Percentiles rank a stretch among this genome's conserved stretches.
Evolutionary conservation across 768 basidiomycete species (phyloP).

Genomic region (Termitomyces sp.): DNA sequence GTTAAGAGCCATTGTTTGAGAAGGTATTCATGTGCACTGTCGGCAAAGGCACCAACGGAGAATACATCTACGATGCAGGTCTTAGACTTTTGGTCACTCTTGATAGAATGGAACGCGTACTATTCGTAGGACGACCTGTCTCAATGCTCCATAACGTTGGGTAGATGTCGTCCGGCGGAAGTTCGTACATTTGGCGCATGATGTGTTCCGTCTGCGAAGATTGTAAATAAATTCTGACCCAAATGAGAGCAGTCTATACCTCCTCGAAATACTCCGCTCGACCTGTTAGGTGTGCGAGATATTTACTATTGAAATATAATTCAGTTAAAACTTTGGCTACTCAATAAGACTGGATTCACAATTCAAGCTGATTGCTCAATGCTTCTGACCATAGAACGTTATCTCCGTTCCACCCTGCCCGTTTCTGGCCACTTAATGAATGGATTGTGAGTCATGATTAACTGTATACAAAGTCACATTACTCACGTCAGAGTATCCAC

Average conservation of each 20-base stretch:
- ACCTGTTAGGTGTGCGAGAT: conserved; percentile 73
- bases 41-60: conserved; percentile 55
- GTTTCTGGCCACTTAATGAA: conserved; percentile 32
- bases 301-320: conserved; percentile 47
- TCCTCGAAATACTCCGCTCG: conserved; percentile 56
- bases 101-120: conserved; percentile 28
- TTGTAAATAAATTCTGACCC: neutral
- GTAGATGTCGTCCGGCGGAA: conserved; percentile 47
- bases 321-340: neutral
- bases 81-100: neutral
- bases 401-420: conserved; percentile 24
- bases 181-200: conserved; percentile 48
- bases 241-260: conserved; percentile 16
- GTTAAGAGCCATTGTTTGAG: conserved; percentile 67
- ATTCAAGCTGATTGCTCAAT: conserved; percentile 66
- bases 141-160: conserved; percentile 48
- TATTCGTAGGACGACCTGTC: conserved; percentile 38
- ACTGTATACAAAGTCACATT: neutral
- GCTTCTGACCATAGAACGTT: conserved; percentile 37
- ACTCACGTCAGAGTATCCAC: conserved; percentile 61
- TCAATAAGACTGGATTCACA: conserved; percentile 22
- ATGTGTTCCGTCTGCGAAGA: conserved; percentile 39
- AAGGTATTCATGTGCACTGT: conserved; percentile 69
- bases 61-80: conserved; percentile 30
- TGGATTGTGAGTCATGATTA: neutral